A percentile compares a stretch with the other conserved stretches of the same genome.
Evolutionary conservation across 495 filamentous ascomycete genomes (phyloP).

Genomic region (Trichoderma virens): DNA sequence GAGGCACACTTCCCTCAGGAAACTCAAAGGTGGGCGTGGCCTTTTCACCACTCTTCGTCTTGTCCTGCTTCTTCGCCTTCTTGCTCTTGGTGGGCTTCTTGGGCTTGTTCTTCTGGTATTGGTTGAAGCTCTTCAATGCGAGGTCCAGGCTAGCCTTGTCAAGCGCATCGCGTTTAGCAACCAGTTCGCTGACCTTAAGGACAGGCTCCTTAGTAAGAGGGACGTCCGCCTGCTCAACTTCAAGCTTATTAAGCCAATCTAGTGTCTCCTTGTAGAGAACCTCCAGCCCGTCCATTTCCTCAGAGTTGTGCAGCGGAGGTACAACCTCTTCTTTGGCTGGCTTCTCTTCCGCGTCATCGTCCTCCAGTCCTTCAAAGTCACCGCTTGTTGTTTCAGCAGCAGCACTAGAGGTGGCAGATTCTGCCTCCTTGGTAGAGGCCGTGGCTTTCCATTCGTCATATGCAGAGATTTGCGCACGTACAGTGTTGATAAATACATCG

Average conservation of each 20-base stretch:
- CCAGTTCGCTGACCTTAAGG: constrained; percentile 58
- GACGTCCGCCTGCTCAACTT: constrained; percentile 60
- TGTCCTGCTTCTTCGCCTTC: constrained; percentile 26
- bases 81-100: constrained; percentile 45
- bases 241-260: constrained; percentile 62
- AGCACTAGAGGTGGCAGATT: constrained; percentile 30
- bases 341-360: constrained; percentile 37
- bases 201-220: constrained; percentile 61
- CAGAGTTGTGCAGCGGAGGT: constrained; percentile 49
- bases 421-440: constrained; percentile 30
- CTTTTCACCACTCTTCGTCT: constrained; percentile 30
- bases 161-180: constrained; percentile 51
- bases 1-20: constrained; percentile 32
- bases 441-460: constrained; percentile 38
- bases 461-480: constrained; percentile 42
- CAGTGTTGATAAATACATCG: constrained; percentile 38
- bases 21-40: constrained; percentile 29
- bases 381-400: constrained; percentile 34
- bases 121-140: constrained; percentile 61
- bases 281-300: constrained; percentile 54
- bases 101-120: constrained; percentile 44
- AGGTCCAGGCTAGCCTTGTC: constrained; percentile 61
- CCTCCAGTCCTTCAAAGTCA: constrained; percentile 59
- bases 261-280: constrained; percentile 36
- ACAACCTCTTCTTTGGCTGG: constrained; percentile 33